Evolutionary conservation across 2,329 filamentous ascomycete genomes (phyloP).

Genomic region (Neocatenulostroma microsporum): DNA sequence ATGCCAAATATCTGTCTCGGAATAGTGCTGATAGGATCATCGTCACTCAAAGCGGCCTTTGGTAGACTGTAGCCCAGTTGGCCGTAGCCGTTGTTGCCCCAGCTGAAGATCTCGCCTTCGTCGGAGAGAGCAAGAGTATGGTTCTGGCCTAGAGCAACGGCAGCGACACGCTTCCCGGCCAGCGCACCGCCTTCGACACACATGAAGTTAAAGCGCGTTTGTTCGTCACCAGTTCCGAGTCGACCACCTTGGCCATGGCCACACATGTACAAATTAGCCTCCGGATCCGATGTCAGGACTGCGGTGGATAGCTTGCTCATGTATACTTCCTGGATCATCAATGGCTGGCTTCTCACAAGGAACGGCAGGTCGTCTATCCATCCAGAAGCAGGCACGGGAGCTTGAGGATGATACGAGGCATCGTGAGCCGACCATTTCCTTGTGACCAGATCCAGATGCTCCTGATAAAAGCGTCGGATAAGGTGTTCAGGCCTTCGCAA

Average conservation of each 20-base stretch:
- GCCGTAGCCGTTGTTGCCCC: constrained; percentile 79
- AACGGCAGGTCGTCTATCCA: constrained; percentile 57
- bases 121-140: constrained; percentile 79
- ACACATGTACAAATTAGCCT: constrained; percentile 86
- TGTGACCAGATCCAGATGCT: constrained; percentile 48
- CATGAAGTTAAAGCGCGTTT: constrained; percentile 76
- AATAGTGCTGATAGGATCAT: constrained; percentile 71
- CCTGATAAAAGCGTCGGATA: constrained; percentile 62
- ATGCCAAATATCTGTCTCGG: constrained; percentile 88
- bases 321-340: constrained; percentile 71
- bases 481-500: constrained; percentile 71
- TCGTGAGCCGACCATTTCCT: constrained; percentile 35
- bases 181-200: constrained; percentile 71
- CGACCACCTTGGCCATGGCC: constrained; percentile 86
- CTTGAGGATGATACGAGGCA: constrained; percentile 15
- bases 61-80: constrained; percentile 82
- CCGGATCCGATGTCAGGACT: constrained; percentile 75
- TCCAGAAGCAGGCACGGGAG: constrained; percentile 16
- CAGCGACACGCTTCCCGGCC: constrained; percentile 62
- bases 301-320: constrained; percentile 91
- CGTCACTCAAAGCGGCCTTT: constrained; percentile 58
- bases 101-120: constrained; percentile 87
- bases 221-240: constrained; percentile 81
- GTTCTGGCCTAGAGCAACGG: constrained; percentile 82
- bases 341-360: constrained; percentile 60